Base-by-base conservation (phyloP, 805 yeast genomes). In the Pichia membranifaciens region DNA sequence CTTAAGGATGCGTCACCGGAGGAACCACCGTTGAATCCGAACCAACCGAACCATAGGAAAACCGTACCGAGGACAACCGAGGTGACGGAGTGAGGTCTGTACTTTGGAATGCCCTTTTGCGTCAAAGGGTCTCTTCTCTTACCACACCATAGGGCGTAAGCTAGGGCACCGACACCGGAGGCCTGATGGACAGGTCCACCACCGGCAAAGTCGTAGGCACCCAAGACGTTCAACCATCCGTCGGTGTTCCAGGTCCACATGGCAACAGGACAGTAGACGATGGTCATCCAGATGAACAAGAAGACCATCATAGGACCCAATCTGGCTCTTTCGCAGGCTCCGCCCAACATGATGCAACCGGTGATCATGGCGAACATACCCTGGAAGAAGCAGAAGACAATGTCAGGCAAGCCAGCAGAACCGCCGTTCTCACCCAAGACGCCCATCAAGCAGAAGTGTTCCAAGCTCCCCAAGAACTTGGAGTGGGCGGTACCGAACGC, bases 11-110 rank as follows among this genome's bases (percentile, higher is more conserved):
- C 87, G 63, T 88, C 84, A 67, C 96, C 97, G 43, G 97, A 86
- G 41, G 96, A 88, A 59, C 98, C 98, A 68, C 96, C 97, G 76
- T 93, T 93, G 81, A 93, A 93, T 36, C 96, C 97, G 61, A 89
- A 89, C 99, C 99, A 93, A 33, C 98, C 99, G 60, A 93, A 89
- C 96, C 97, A 91, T 58, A 93, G 77, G 73, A 93, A 86, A 12
- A 87, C 84, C 18, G 97, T 89, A 47, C 99, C 99, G 49, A 93
- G 70, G 16, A 90, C 96, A 49, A 89, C 87, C 41, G 89, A 79
- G 8, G 95, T 78, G 34, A 91, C 96, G 20, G 93, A 84, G 66
- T 91, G 97, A 36, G 99, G 98, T 70, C 81, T 87, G 73, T 89
- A 90, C 64, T 84, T 84, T 53, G 96, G 96, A 56, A 87, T 74